phyloP scores from a whole-genome alignment of 306 rosid species.

The Luffa aegyptiaca region DNA sequence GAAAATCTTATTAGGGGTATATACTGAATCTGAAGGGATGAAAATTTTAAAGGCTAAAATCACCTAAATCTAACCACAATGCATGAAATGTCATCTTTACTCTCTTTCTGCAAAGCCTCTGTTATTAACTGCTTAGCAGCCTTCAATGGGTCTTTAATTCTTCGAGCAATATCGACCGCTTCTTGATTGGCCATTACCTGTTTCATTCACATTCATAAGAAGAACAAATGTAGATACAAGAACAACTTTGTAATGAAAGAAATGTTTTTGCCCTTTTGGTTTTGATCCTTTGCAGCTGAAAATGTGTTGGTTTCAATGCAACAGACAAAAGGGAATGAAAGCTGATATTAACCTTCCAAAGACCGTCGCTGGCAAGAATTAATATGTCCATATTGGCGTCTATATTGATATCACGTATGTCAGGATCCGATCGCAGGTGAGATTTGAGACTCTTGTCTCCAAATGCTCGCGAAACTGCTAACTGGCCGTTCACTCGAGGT shows the following conservation, averaged over 20 bases:
- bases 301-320: neutral
- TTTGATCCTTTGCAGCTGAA: neutral
- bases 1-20: conserved; percentile 32
- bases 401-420: conserved; percentile 26
- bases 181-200: conserved; percentile 91
- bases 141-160: conserved; percentile 50
- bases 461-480: conserved; percentile 92
- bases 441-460: conserved; percentile 92
- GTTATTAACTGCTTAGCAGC: conserved; percentile 72
- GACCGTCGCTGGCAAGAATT: conserved; percentile 84
- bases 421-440: conserved; percentile 84
- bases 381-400: conserved; percentile 44
- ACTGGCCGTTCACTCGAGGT: conserved; percentile 89
- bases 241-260: neutral
- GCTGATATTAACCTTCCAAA: conserved; percentile 61
- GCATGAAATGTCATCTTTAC: conserved; percentile 89
- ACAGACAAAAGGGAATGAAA: neutral
- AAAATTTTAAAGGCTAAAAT: conserved; percentile 18
- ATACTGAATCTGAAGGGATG: conserved; percentile 17
- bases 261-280: neutral
- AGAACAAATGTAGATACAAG: neutral
- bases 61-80: conserved; percentile 67
- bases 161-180: conserved; percentile 74
- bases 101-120: conserved; percentile 72
- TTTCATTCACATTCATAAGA: neutral